A percentile compares a stretch with the other conserved stretches of the same genome.
Evolutionary conservation across 1,284 basidiomycete species (phyloP).

Genomic region (Malassezia sp.): DNA sequence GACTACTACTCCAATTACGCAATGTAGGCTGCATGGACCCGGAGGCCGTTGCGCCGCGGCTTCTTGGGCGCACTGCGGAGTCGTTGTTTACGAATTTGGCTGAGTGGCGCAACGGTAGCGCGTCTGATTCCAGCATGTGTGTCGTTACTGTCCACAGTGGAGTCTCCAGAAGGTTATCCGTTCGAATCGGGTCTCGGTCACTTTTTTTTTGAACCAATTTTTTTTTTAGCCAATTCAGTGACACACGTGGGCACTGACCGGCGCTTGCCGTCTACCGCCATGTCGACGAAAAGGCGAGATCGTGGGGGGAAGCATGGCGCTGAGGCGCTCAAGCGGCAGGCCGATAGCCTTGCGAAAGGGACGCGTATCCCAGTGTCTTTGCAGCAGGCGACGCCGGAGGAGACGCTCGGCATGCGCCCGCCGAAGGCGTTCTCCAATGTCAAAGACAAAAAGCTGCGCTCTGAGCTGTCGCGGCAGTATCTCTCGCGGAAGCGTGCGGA

Average conservation of each 20-base stretch:
- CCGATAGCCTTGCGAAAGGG: slow-evolving; percentile 27
- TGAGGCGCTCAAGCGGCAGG: slow-evolving; percentile 32
- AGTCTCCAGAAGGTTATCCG: slow-evolving; percentile 22
- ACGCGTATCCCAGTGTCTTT: slow-evolving; percentile 36
- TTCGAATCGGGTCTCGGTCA: slow-evolving; percentile 23
- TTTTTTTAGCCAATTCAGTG: neutral
- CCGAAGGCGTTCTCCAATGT: slow-evolving; percentile 32
- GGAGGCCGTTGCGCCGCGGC: no score
- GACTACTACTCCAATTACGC: slow-evolving; percentile 25
- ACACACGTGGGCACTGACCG: no score
- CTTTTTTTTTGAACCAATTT: slow-evolving; percentile 1
- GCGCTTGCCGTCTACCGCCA: no score
- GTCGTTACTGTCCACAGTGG: slow-evolving; percentile 8
- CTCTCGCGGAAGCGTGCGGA: slow-evolving; percentile 32
- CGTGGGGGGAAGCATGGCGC: slow-evolving; percentile 18
- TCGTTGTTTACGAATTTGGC: neutral
- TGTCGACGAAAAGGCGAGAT: neutral
- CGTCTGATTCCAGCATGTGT: slow-evolving; percentile 20
- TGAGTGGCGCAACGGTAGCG: slow-evolving; percentile 22
- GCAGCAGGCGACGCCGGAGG: slow-evolving; percentile 27
- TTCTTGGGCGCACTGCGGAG: no score
- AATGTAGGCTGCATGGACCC: no score
- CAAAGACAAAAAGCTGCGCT: slow-evolving; percentile 43
- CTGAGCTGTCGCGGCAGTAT: slow-evolving; percentile 33
- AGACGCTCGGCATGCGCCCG: slow-evolving; percentile 23